phyloP scores from a whole-genome alignment of 2,329 filamentous ascomycete genomes.

The Talaromyces sp. region DNA sequence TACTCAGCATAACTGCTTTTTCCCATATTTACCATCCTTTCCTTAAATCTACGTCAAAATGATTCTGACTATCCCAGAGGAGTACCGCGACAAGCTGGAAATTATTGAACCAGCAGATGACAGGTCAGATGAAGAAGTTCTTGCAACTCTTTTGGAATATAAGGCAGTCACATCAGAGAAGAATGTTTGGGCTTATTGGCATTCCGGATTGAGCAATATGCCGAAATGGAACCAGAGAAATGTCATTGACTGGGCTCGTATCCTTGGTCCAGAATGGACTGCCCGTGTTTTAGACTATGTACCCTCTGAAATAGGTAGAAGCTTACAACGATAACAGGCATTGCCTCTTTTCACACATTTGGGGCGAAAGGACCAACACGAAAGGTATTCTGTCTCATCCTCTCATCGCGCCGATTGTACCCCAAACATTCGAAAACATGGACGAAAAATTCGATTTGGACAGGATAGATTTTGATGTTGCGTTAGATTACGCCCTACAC shows the following conservation, averaged over 20 bases:
- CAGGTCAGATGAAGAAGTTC: background rate
- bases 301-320: background rate
- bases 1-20: too few species aligned
- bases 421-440: slow-evolving; percentile 13
- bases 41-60: background rate
- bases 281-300: slow-evolving; percentile 30
- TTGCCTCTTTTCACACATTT: slow-evolving; percentile 6
- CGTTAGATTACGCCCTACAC: slow-evolving; percentile 5
- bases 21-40: too few species aligned
- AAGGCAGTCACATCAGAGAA: slow-evolving; percentile 32
- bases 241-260: slow-evolving; percentile 36
- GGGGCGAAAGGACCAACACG: slow-evolving; percentile 4
- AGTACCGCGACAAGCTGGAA: background rate
- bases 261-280: slow-evolving; percentile 20
- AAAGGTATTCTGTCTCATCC: slow-evolving; percentile 1
- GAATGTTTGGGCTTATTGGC: slow-evolving; percentile 40
- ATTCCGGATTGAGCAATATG: slow-evolving; percentile 30
- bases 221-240: slow-evolving; percentile 37
- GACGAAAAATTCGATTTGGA: slow-evolving; percentile 8
- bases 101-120: background rate
- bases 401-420: slow-evolving; percentile 9
- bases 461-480: slow-evolving; percentile 4
- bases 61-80: background rate
- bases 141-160: background rate
- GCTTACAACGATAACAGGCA: background rate